These are phyloP conservation scores for Globisporangium canariense DNA, from an alignment of 352 stramenopile species.

Conservation along the genomic window DNA sequence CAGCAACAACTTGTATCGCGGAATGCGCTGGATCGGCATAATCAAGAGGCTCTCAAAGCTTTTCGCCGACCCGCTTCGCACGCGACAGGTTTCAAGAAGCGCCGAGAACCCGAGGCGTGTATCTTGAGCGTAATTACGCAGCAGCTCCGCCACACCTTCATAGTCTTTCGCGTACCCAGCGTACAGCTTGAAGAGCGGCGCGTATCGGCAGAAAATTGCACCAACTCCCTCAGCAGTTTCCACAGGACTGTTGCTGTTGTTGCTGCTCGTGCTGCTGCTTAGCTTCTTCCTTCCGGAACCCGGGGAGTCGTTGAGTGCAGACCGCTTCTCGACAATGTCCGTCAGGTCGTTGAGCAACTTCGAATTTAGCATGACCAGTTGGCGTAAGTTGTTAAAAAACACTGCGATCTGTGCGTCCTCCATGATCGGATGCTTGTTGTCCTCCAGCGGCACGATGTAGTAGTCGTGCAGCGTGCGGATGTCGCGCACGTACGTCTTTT, in stretches of 20 bases:
- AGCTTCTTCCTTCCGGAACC: not conserved
- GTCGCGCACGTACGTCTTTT: constrained; percentile 72
- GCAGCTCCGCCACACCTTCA: constrained; percentile 59
- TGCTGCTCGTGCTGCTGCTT: constrained; percentile 8
- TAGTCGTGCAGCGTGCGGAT: constrained; percentile 74
- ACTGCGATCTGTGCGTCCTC: constrained; percentile 82
- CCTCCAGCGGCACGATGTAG: constrained; percentile 79
- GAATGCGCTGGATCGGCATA: constrained; percentile 91
- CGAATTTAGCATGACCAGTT: constrained; percentile 84
- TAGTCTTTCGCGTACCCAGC: constrained; percentile 83
- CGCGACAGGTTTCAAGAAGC: constrained; percentile 58
- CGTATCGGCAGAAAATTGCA: constrained; percentile 79
- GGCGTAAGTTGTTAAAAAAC: constrained; percentile 82
- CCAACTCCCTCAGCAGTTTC: constrained; percentile 47
- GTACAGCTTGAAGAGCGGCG: constrained; percentile 81
- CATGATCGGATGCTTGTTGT: constrained; percentile 78
- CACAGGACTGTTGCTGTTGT: constrained; percentile 26
- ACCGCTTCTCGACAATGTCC: constrained; percentile 46
- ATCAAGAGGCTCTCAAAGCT: constrained; percentile 88
- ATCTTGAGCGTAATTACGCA: constrained; percentile 55
- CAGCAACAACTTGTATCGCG: constrained; percentile 88
- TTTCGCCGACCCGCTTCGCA: constrained; percentile 48
- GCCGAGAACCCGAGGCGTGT: constrained; percentile 42
- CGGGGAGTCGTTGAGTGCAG: constrained; percentile 6
- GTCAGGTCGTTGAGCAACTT: constrained; percentile 73